Evolutionary conservation across 2,329 filamentous ascomycete genomes (phyloP).

Genomic region (Alternaria gaisen): DNA sequence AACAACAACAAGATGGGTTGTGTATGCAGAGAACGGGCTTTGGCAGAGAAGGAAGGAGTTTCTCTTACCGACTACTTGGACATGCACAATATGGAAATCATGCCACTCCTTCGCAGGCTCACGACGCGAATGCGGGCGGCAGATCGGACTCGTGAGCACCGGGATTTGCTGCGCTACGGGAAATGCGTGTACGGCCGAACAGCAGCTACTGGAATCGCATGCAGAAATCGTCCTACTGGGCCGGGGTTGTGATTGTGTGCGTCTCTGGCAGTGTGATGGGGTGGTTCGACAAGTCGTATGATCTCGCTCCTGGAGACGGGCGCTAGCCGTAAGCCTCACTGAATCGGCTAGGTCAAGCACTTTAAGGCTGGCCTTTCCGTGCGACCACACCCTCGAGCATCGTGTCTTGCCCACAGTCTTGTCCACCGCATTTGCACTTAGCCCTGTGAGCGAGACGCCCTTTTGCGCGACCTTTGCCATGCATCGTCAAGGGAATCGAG

Average conservation of each 20-base stretch:
- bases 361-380: neutral
- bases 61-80: constrained; percentile 25
- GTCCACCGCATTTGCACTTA: neutral
- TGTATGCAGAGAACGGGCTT: constrained; percentile 3
- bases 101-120: constrained; percentile 18
- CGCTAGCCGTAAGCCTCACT: constrained; percentile 7
- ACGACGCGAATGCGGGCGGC: constrained; percentile 11
- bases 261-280: constrained; percentile 12
- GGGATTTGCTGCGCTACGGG: constrained; percentile 9
- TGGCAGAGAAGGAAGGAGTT: constrained; percentile 9
- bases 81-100: constrained; percentile 16
- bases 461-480: neutral
- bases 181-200: neutral
- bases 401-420: neutral
- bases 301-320: constrained; percentile 12
- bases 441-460: neutral
- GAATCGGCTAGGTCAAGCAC: neutral
- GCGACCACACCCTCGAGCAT: neutral
- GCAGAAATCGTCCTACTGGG: constrained; percentile 11
- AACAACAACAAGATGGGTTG: constrained; percentile 9
- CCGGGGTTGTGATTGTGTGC: constrained; percentile 14
- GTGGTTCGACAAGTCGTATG: constrained; percentile 21
- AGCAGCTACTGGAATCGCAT: constrained; percentile 3
- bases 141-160: constrained; percentile 6
- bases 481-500: neutral